These are phyloP conservation scores for Globisporangium okanoganense DNA, from an alignment of 352 stramenopile species.

Conservation along the genomic window DNA sequence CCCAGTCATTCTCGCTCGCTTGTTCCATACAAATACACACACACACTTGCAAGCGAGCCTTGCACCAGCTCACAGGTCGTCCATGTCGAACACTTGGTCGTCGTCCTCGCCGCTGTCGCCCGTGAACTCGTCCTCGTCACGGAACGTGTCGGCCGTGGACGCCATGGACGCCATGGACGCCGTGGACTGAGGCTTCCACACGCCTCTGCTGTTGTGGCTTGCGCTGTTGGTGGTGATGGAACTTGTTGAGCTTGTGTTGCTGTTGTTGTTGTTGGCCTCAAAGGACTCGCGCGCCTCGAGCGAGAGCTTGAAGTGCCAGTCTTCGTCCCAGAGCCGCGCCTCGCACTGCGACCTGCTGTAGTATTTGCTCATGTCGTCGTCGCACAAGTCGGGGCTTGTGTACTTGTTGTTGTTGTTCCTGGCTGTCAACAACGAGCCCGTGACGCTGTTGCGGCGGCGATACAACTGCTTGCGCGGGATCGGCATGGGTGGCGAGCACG, in stretches of 20 bases:
- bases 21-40: background rate
- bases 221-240: conserved; percentile 5
- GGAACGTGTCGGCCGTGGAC: conserved; percentile 30
- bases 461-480: conserved; percentile 16
- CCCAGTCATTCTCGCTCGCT: background rate
- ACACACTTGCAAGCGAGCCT: background rate
- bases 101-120: conserved; percentile 22
- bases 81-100: conserved; percentile 57
- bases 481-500: conserved; percentile 22
- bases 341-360: conserved; percentile 48
- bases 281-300: conserved; percentile 65
- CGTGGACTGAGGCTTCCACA: conserved; percentile 23
- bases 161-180: conserved; percentile 30
- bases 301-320: conserved; percentile 74
- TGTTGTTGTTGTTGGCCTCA: conserved; percentile 21
- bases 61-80: conserved; percentile 41
- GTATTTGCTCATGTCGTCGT: conserved; percentile 15
- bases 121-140: conserved; percentile 29
- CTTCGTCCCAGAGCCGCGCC: conserved; percentile 52
- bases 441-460: conserved; percentile 15
- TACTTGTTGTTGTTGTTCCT: background rate
- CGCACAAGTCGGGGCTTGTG: background rate
- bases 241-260: conserved; percentile 3
- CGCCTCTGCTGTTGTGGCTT: conserved; percentile 8
- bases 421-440: conserved; percentile 10